These are phyloP conservation scores for Sphagnum contortum DNA, from an alignment of 225 moss, liverwort and hornwort genomes.

Conservation along the genomic window DNA sequence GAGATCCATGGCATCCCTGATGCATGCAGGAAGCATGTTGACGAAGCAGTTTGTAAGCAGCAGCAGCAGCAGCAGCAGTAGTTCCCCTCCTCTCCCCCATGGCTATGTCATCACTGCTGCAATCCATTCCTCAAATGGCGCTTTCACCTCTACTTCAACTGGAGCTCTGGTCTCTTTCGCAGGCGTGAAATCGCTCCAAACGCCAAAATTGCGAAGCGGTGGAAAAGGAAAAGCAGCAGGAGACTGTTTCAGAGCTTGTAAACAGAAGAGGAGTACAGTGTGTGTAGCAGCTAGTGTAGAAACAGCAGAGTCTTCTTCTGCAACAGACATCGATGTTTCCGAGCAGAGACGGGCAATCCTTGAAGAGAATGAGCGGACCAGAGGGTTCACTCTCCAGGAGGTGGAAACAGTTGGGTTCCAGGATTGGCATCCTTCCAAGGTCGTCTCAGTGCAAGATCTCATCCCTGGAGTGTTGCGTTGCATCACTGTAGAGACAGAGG, in stretches of 20 bases:
- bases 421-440: conserved; percentile 60
- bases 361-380: conserved; percentile 29
- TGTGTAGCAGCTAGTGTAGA: conserved; percentile 13
- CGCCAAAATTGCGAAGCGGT: too few relatives aligned
- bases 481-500: conserved; percentile 63
- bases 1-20: too few relatives aligned
- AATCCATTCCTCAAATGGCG: too few relatives aligned
- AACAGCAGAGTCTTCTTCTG: conserved; percentile 18
- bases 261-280: conserved; percentile 3
- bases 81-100: too few relatives aligned
- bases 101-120: too few relatives aligned
- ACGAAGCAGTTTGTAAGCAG: too few relatives aligned
- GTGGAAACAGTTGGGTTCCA: conserved; percentile 30
- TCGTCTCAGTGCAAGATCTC: conserved; percentile 46
- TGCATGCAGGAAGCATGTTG: too few relatives aligned
- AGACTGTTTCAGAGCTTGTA: not conserved
- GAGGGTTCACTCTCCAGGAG: conserved; percentile 41
- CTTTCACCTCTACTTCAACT: too few relatives aligned
- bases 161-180: too few relatives aligned
- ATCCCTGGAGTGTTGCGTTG: conserved; percentile 52
- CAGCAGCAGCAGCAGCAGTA: too few relatives aligned
- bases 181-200: too few relatives aligned
- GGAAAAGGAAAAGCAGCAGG: too few relatives aligned
- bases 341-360: conserved; percentile 38
- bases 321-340: conserved; percentile 27